Base-by-base conservation (phyloP, 345 rosid genomes). In the Salix viminalis region DNA sequence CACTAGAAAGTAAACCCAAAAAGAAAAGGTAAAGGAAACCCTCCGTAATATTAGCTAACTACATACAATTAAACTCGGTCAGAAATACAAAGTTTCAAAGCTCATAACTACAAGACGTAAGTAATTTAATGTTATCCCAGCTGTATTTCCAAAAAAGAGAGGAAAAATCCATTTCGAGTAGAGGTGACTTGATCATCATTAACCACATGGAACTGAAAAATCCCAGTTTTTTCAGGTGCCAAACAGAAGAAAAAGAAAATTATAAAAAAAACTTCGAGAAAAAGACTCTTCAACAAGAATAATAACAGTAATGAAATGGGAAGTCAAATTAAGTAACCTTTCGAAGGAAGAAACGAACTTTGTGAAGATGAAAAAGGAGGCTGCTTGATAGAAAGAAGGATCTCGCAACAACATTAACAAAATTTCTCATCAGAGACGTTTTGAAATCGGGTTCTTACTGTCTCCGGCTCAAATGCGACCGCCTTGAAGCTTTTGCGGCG, bases 271-370 rank as follows among this genome's bases (percentile, higher is more conserved):
- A 21, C 50, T 44, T 44, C 2, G 1, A 50, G 2, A 18, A 48
- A 50, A 3, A 65, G 42, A 24, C 66, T 12, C 62, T 9, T 24
- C 62, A n/a, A 9, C 62, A 58, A 58, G 28, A 65, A 34, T 65
- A 28, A 65, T 65, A 21, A 24, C 18, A 6, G 30, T 37, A 68
- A 14, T 67, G 30, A n/a, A 24, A 23, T 21, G 30, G 26, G 7
- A 39, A 21, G 26, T 39, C 13, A 37, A 41, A 14, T 44, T 44
- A 5, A 48, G 41, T 37, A 18, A 76, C 79, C 79, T 76, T 76
- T 8, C 48, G 32, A 65, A 67, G 30, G 7, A 42, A 28, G 41
- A 23, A 11, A 14, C 48, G 70, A 32, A 52, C 37, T 65, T 56
- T 48, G 2, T 66, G 77, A 34, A 34, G 70, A 36, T 34, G 54